Evolutionary conservation across 2,329 filamentous ascomycete species (phyloP).

Genomic region (Chalaropsis ovoidea): DNA sequence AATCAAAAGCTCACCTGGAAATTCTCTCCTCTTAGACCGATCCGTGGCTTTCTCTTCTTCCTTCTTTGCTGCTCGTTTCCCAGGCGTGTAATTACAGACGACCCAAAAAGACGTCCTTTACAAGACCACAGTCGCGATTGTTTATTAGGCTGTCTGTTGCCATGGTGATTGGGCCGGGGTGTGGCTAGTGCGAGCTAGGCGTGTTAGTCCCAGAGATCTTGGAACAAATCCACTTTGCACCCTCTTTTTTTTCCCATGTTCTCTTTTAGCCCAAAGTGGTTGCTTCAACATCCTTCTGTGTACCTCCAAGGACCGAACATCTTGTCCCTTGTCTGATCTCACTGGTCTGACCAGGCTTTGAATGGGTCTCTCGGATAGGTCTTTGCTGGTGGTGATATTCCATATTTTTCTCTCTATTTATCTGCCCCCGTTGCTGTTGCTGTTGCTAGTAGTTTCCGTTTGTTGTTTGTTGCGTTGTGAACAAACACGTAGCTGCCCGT

Average conservation of each 20-base stretch:
- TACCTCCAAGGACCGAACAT: not conserved
- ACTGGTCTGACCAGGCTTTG: not conserved
- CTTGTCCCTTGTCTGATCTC: not conserved
- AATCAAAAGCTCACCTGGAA: not conserved
- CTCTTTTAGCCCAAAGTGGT: constrained; percentile 10
- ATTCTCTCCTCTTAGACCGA: not conserved
- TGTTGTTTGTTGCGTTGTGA: not conserved
- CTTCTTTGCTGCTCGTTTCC: constrained; percentile 11
- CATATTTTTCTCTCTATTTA: not conserved
- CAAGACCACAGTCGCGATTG: constrained; percentile 15
- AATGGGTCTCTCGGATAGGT: not conserved
- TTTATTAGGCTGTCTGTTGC: constrained; percentile 13
- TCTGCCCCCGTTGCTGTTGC: not conserved
- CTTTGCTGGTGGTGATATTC: too few relatives aligned
- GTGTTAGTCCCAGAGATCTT: constrained; percentile 15
- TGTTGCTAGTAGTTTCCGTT: not conserved
- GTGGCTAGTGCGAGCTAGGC: not conserved
- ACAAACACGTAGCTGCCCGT: not conserved
- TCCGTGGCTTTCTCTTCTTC: constrained; percentile 2
- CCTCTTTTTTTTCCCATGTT: not conserved
- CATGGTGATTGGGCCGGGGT: constrained; percentile 8
- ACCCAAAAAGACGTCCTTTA: constrained; percentile 9
- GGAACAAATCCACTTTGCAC: constrained; percentile 13
- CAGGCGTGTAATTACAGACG: constrained; percentile 16
- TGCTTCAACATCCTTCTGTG: not conserved